Conservation (phyloP, 2,329 filamentous ascomycete genomes). For the Alternaria longipes region DNA sequence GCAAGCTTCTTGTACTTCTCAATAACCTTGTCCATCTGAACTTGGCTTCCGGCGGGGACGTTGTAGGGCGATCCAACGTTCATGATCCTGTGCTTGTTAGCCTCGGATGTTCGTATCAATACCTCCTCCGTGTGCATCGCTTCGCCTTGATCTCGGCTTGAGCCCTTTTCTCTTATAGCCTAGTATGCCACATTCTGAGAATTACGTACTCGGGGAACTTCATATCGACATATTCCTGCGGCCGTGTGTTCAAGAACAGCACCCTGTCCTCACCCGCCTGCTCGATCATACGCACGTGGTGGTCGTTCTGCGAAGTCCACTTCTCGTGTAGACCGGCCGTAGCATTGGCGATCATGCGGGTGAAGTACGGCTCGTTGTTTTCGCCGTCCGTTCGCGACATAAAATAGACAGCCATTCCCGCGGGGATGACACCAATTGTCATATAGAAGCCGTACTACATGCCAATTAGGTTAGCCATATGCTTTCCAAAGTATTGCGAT, state of each 20-base stretch:
- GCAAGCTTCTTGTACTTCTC: slow-evolving; percentile 70
- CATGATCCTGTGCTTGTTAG: slow-evolving; percentile 62
- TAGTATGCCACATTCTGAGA: background rate
- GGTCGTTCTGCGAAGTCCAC: slow-evolving; percentile 65
- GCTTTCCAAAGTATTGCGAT: background rate
- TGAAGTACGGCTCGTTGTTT: slow-evolving; percentile 55
- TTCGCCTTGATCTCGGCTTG: background rate
- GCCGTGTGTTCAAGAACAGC: slow-evolving; percentile 62
- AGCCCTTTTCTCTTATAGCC: background rate
- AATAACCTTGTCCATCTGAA: slow-evolving; percentile 67
- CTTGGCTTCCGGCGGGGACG: slow-evolving; percentile 67
- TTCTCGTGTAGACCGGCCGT: slow-evolving; percentile 61
- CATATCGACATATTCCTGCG: slow-evolving; percentile 62
- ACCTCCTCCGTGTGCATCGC: background rate
- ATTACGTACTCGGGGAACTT: slow-evolving; percentile 70
- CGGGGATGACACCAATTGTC: slow-evolving; percentile 57
- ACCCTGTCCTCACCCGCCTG: slow-evolving; percentile 70
- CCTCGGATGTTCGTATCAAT: background rate
- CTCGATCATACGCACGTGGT: slow-evolving; percentile 69
- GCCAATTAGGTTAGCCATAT: slow-evolving; percentile 34
- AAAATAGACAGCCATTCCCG: slow-evolving; percentile 56
- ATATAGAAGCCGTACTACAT: slow-evolving; percentile 59
- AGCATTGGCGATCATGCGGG: slow-evolving; percentile 65
- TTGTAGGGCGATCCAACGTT: slow-evolving; percentile 71
- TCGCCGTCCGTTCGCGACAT: slow-evolving; percentile 52